A percentile compares a stretch with the other conserved stretches of the same genome.
These are phyloP conservation scores for Paraleonurus japonicus DNA, from an alignment of 257 asterid species.

Conservation along the genomic window DNA sequence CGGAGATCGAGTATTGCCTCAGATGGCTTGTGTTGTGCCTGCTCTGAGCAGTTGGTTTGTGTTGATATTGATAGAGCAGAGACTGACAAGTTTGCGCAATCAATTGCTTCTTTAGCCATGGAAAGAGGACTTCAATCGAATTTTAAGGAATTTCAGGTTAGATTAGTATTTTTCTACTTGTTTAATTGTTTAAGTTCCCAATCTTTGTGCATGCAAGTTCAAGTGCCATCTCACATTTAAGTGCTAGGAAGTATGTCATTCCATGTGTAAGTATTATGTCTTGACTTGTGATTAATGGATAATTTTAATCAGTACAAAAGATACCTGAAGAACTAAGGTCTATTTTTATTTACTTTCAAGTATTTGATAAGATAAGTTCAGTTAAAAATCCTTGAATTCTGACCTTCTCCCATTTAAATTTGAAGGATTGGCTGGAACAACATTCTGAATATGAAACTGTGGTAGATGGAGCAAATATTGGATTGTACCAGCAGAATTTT, in stretches of 20 bases:
- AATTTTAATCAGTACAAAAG: background rate
- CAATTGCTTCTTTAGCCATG: conserved; percentile 82
- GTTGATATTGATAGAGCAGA: conserved; percentile 71
- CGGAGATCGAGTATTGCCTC: conserved; percentile 47
- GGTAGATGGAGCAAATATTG: conserved; percentile 94
- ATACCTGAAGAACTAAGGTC: background rate
- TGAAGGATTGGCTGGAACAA: conserved; percentile 83
- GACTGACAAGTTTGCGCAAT: conserved; percentile 68
- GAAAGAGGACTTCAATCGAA: conserved; percentile 69
- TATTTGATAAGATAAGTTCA: background rate
- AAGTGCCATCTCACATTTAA: background rate
- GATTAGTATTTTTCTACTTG: background rate
- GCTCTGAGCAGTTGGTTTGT: conserved; percentile 63
- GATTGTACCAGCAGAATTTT: conserved; percentile 86
- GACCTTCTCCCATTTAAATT: background rate
- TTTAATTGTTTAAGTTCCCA: background rate
- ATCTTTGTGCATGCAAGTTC: background rate
- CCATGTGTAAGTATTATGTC: background rate
- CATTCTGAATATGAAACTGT: conserved; percentile 69
- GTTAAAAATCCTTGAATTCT: background rate
- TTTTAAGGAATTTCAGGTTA: conserved; percentile 86
- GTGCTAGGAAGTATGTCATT: background rate
- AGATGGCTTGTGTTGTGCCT: conserved; percentile 58
- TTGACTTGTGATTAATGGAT: background rate
- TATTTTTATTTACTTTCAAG: background rate